Evolutionary conservation across 2,329 filamentous ascomycete genomes (phyloP).

Genomic region (Leptographium flavum): DNA sequence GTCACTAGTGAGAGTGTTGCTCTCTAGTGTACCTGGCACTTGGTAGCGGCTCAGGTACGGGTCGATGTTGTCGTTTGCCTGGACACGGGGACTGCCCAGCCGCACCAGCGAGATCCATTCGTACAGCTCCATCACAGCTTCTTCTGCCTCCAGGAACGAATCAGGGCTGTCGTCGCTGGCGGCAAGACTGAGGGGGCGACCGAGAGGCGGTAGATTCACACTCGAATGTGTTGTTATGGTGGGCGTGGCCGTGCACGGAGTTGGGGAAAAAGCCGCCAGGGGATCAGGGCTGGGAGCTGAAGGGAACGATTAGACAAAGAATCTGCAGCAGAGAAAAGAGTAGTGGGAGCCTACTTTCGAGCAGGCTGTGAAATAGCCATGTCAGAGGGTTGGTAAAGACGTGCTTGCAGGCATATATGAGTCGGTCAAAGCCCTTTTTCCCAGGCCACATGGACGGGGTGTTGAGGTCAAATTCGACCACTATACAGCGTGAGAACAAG

Average conservation of each 20-base stretch:
- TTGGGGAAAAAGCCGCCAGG: conserved; percentile 29
- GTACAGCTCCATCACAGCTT: conserved; percentile 48
- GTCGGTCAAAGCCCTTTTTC: conserved; percentile 67
- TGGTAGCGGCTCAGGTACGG: conserved; percentile 55
- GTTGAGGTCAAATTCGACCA: conserved; percentile 63
- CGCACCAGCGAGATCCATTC: conserved; percentile 63
- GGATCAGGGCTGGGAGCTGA: conserved; percentile 34
- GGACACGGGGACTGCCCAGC: conserved; percentile 50
- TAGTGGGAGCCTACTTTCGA: conserved; percentile 24
- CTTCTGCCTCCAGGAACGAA: conserved; percentile 40
- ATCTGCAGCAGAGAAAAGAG: neutral
- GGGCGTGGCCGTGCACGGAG: conserved; percentile 24
- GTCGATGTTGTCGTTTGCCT: conserved; percentile 44
- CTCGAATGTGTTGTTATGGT: conserved; percentile 14
- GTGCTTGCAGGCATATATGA: conserved; percentile 66
- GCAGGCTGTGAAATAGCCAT: conserved; percentile 64
- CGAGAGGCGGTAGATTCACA: conserved; percentile 20
- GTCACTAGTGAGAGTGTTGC: conserved; percentile 1
- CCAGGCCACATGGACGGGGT: conserved; percentile 65
- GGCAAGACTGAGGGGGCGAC: conserved; percentile 17
- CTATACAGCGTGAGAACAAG: conserved; percentile 25
- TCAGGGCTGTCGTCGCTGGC: conserved; percentile 22
- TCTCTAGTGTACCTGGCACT: conserved; percentile 26
- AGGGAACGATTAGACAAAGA: conserved; percentile 12
- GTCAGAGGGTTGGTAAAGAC: conserved; percentile 52